Percentiles rank a stretch among this genome's conserved stretches.
These are phyloP conservation scores for Pseudophaeomoniella oleicola DNA, from an alignment of 2,329 filamentous ascomycete species.

Conservation along the genomic window DNA sequence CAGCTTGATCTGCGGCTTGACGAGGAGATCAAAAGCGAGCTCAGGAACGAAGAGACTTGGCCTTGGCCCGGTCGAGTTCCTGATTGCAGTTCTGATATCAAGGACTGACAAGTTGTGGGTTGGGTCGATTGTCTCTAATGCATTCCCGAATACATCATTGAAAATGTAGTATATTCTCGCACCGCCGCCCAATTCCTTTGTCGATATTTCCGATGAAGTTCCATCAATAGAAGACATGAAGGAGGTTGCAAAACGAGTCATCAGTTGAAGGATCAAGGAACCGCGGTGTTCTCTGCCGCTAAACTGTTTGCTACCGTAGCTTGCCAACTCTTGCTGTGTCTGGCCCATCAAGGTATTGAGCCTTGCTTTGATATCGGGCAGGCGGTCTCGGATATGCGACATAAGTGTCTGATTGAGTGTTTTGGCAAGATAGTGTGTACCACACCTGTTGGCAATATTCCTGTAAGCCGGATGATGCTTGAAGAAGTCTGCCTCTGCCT, in stretches of 20 bases:
- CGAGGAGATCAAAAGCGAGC: constrained; percentile 89
- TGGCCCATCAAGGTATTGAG: constrained; percentile 99
- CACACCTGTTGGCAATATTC: constrained; percentile 86
- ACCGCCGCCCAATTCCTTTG: constrained; percentile 90
- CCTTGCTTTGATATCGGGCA: constrained; percentile 95
- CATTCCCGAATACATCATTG: constrained; percentile 96
- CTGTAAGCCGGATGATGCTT: constrained; percentile 92
- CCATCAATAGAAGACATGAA: constrained; percentile 98
- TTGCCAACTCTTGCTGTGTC: constrained; percentile 93
- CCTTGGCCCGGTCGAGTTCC: constrained; percentile 90
- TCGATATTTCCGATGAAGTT: constrained; percentile 96
- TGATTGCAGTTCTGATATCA: constrained; percentile 92
- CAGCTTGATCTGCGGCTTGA: constrained; percentile 97
- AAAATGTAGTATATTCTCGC: constrained; percentile 98
- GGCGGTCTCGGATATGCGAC: constrained; percentile 84
- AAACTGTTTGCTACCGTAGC: constrained; percentile 95
- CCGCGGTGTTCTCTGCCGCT: constrained; percentile 93
- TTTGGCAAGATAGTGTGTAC: constrained; percentile 87
- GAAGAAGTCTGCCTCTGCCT: constrained; percentile 89
- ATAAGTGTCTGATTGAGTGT: constrained; percentile 91
- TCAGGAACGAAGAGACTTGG: constrained; percentile 95
- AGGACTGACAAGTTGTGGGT: constrained; percentile 87
- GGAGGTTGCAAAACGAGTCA: constrained; percentile 94
- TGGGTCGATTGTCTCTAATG: constrained; percentile 87
- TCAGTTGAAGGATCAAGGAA: constrained; percentile 85